Conservation (phyloP, 2,329 filamentous ascomycete species). For the Botrytis byssoidea region DNA sequence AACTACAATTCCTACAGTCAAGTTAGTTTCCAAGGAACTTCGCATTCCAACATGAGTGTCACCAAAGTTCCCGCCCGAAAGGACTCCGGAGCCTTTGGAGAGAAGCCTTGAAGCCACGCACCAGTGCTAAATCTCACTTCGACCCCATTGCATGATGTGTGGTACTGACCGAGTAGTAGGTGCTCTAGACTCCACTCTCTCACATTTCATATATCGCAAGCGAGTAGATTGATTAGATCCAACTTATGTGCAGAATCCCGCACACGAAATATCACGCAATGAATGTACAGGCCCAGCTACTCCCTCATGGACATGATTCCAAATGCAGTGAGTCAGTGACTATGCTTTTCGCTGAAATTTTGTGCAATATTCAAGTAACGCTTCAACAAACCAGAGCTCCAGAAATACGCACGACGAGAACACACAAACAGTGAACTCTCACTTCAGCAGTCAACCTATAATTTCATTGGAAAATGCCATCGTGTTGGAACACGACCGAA, state of each 20-base stretch:
- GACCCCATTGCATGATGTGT: neutral
- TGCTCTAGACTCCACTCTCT: neutral
- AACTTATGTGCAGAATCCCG: neutral
- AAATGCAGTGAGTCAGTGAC: neutral
- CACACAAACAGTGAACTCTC: neutral
- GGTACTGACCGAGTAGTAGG: neutral
- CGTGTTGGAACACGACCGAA: slow-evolving; percentile 1
- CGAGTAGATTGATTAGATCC: slow-evolving; percentile 9
- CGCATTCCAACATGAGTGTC: slow-evolving; percentile 2
- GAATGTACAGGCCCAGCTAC: neutral
- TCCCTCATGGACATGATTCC: neutral
- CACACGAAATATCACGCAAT: slow-evolving; percentile 6
- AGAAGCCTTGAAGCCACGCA: slow-evolving; percentile 1
- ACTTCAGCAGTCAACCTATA: slow-evolving; percentile 7
- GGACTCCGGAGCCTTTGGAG: neutral
- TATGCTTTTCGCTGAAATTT: neutral
- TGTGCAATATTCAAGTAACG: neutral
- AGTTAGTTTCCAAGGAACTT: neutral
- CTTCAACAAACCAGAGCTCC: neutral
- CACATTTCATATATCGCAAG: neutral
- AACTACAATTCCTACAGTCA: neutral
- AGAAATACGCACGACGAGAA: slow-evolving; percentile 6
- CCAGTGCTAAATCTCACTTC: neutral
- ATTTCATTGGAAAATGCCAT: slow-evolving; percentile 5
- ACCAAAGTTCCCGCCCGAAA: neutral